Conservation (phyloP, 1,284 basidiomycete species). For the Pseudomicrostroma phylloplanum region DNA sequence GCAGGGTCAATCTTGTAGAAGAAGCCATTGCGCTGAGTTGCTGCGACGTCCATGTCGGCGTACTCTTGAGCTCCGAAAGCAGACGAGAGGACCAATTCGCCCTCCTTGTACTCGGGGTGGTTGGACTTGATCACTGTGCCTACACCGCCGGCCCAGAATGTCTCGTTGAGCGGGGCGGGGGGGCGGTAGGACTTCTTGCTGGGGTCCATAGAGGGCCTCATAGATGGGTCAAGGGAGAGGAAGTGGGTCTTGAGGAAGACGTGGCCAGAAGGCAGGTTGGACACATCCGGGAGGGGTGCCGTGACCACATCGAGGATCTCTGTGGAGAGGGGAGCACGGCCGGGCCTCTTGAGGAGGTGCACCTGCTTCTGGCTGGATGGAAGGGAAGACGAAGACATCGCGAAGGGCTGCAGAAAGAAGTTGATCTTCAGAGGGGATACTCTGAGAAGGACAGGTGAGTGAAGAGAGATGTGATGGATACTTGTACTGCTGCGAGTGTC, state of each 20-base stretch:
- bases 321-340: background rate
- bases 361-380: slow-evolving; percentile 3
- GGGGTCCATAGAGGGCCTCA: slow-evolving; percentile 7
- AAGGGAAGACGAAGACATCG: background rate
- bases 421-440: too few species aligned
- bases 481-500: too few species aligned
- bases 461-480: too few species aligned
- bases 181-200: slow-evolving; percentile 5
- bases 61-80: slow-evolving; percentile 6
- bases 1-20: slow-evolving; percentile 6
- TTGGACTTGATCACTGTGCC: slow-evolving; percentile 6
- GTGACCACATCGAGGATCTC: background rate
- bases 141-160: slow-evolving; percentile 3
- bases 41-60: slow-evolving; percentile 1
- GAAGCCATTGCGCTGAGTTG: background rate
- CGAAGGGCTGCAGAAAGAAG: background rate
- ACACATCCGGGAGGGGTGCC: background rate
- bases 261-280: background rate
- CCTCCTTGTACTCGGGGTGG: slow-evolving; percentile 8
- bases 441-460: too few species aligned
- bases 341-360: slow-evolving; percentile 1
- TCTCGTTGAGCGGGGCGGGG: background rate
- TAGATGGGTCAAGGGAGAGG: slow-evolving; percentile 7
- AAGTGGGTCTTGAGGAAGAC: slow-evolving; percentile 3
- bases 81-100: background rate